Base-by-base conservation (phyloP, 2,329 filamentous ascomycete genomes). In the Didymella pinodella region DNA sequence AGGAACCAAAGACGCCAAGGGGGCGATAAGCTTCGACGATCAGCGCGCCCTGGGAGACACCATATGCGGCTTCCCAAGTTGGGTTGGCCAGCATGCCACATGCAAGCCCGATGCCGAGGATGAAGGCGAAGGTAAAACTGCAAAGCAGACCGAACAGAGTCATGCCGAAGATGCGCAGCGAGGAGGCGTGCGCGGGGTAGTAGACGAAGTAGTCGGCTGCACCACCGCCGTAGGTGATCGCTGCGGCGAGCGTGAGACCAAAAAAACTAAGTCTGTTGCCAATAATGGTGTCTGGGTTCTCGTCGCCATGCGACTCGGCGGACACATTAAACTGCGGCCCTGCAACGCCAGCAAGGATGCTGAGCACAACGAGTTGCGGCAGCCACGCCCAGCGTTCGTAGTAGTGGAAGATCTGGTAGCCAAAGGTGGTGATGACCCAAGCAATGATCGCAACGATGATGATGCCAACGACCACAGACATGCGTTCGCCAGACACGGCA, bases 181-280 rank as follows among this genome's bases (percentile, higher is more conserved):
- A 76, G 16, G 83, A 80, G 12, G 85, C 81, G 62, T 79, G 73
- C 61, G 84, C 79, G 0, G 85, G 83, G 70, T 86, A 88, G 74
- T 89, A 90, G 53, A 89, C 86, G 65, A 89, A 88, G 70, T 86
- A 90, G 71, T 90, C 88, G 0, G 85, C 85, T n/a, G 84, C 86
- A 2, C 83, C 82, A 4, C 86, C 84, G 2, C 84, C 79, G 71
- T 89, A 91, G 1, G 86, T 88, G 52, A 89, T 84, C 7, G 86
- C 85, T 1, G 85, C 84, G 22, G 87, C 87, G 12, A 90, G 79
- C 64, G 86, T 90, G 46, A 92, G 79, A 11, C 86, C 88, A 74
- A 92, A 89, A 75, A 90, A 92, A 4, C 87, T 89, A 31, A 92
- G 78, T 2, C 85, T 79, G 60, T 85, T 85, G 22, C 85, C 87